phyloP scores from a whole-genome alignment of 1,284 basidiomycete genomes.

The Coniophora puteana region DNA sequence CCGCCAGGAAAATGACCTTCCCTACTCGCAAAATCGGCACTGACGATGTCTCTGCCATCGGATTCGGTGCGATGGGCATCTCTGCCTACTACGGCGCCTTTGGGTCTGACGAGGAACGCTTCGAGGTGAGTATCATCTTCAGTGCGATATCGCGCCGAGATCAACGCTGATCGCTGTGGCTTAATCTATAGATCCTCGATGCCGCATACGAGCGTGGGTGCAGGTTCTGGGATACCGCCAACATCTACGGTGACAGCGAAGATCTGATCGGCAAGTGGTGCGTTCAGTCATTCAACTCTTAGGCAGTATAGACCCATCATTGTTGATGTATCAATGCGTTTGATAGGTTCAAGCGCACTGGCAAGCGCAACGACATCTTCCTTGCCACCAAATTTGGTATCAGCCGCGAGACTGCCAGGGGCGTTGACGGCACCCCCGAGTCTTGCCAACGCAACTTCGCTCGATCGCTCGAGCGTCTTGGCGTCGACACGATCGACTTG shows the following conservation, averaged over 20 bases:
- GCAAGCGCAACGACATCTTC: constrained; percentile 40
- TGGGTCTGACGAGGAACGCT: constrained; percentile 37
- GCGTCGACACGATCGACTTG: constrained; percentile 28
- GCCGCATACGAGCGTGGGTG: constrained; percentile 29
- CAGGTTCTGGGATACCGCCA: constrained; percentile 37
- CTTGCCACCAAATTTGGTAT: constrained; percentile 44
- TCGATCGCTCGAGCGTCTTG: constrained; percentile 26
- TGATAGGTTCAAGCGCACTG: constrained; percentile 32
- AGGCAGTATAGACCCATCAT: neutral
- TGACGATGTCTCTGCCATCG: constrained; percentile 28
- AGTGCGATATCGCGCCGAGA: neutral
- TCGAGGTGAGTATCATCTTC: constrained; percentile 28
- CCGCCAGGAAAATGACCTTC: too few species aligned
- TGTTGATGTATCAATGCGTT: neutral
- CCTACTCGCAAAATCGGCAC: constrained; percentile 27
- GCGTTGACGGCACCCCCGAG: constrained; percentile 17
- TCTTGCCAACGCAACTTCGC: constrained; percentile 24
- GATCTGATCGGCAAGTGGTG: constrained; percentile 39
- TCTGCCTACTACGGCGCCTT: constrained; percentile 31
- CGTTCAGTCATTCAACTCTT: constrained; percentile 1
- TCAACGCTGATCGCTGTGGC: neutral
- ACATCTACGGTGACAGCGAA: constrained; percentile 34
- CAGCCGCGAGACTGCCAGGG: constrained; percentile 1
- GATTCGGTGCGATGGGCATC: constrained; percentile 38
- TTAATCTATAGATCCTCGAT: constrained; percentile 25